Evolutionary conservation across 352 stramenopile genomes (phyloP).

Genomic region (Phytophthora agathidicida): DNA sequence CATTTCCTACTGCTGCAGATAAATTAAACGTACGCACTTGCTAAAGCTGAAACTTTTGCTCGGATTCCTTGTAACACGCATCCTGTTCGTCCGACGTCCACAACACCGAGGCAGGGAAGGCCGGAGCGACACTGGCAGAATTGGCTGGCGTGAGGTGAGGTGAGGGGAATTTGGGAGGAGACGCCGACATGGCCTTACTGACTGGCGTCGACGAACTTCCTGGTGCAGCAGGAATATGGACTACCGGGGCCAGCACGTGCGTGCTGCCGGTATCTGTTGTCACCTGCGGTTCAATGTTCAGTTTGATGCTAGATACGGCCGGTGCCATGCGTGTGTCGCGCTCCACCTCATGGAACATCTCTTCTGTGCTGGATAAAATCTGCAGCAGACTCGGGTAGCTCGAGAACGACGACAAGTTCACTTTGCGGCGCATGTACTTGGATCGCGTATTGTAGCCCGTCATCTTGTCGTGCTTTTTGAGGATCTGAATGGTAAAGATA

Average conservation of each 20-base stretch:
- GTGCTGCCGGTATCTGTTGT: neutral
- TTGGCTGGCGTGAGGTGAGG: slow-evolving; percentile 54
- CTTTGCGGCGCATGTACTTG: slow-evolving; percentile 87
- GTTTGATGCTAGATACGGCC: slow-evolving; percentile 60
- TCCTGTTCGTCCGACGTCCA: slow-evolving; percentile 50
- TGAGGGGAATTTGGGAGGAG: slow-evolving; percentile 42
- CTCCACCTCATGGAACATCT: slow-evolving; percentile 83
- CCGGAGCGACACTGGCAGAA: slow-evolving; percentile 31
- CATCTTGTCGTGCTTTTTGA: slow-evolving; percentile 89
- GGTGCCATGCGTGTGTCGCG: slow-evolving; percentile 55
- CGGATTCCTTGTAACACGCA: neutral
- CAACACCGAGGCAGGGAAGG: slow-evolving; percentile 60
- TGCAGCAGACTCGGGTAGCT: slow-evolving; percentile 78
- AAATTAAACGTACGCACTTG: slow-evolving; percentile 27
- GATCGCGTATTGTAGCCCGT: slow-evolving; percentile 85
- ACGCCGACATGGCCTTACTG: neutral
- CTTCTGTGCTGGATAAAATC: slow-evolving; percentile 77
- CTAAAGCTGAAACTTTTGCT: slow-evolving; percentile 26
- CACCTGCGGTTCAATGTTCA: slow-evolving; percentile 44
- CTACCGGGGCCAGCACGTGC: slow-evolving; percentile 21
- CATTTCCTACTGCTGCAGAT: slow-evolving; percentile 11
- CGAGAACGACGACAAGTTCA: slow-evolving; percentile 81
- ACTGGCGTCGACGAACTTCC: slow-evolving; percentile 42
- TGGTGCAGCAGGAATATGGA: slow-evolving; percentile 16
- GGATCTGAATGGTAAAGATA: slow-evolving; percentile 43